These are phyloP conservation scores for Solanum lignicaule DNA, from an alignment of 257 asterid genomes.

Conservation along the genomic window DNA sequence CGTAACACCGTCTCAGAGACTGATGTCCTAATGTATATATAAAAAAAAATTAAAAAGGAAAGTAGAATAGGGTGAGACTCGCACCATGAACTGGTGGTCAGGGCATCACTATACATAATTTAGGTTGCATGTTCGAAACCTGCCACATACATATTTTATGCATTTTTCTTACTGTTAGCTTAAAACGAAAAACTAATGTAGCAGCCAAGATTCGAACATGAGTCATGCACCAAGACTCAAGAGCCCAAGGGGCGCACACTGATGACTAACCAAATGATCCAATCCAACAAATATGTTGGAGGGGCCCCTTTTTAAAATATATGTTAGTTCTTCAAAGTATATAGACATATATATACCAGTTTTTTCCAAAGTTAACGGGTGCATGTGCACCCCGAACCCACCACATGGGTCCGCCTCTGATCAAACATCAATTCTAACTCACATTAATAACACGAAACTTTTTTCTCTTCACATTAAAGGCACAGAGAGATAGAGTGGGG, in stretches of 20 bases:
- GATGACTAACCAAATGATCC: neutral
- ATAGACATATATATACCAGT: neutral
- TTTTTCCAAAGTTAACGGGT: neutral
- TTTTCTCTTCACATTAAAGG: neutral
- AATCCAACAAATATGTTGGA: neutral
- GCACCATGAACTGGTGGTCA: neutral
- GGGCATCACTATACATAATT: neutral
- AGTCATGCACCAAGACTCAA: neutral
- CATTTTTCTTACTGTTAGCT: neutral
- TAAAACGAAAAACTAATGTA: neutral
- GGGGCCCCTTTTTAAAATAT: neutral
- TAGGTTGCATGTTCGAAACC: neutral
- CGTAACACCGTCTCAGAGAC: neutral
- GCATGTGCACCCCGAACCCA: neutral
- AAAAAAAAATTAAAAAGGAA: no score
- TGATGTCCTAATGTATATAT: neutral
- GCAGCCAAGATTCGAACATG: neutral
- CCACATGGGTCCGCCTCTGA: neutral
- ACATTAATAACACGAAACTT: neutral
- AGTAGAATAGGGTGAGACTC: neutral
- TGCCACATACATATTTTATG: neutral
- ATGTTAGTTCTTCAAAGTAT: neutral
- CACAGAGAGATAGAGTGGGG: neutral
- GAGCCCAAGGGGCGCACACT: neutral
- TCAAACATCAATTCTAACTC: neutral